Base-by-base conservation (phyloP, 495 filamentous ascomycete species). In the Podospora australis region DNA sequence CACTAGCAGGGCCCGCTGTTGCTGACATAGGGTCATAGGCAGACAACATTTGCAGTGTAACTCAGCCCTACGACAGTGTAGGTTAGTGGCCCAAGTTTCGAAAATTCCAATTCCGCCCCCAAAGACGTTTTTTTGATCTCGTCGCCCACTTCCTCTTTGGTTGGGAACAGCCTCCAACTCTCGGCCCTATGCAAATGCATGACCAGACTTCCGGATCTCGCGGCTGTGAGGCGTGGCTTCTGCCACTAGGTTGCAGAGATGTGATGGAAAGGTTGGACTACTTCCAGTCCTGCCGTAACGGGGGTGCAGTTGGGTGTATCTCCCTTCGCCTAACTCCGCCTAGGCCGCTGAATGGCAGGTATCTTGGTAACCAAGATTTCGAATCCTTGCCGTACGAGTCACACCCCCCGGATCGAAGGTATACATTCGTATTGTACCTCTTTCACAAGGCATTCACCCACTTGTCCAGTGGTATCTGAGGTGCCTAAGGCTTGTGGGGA, bases 21-120 rank as follows among this genome's bases (percentile, higher is more conserved):
- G 55, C 55, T 51, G 38, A 55, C 52, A 58, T 9, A 50, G 46
- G 47, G 43, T 24, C 39, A 46, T 39, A 48, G 52, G 49, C 49
- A 48, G 36, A 35, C 43, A 49, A 40, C 22, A 17, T 44, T 41
- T 21, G 48, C 23, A 20, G 14, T 19, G 17, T 32, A 38, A 21
- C 48, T 56, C 54, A 56, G 54, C 54, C 54, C 45, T 56, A 56
- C 38, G 32, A 29, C 6, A 36, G 32, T 36, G 32, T 36, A 36
- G 14, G 32, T 10, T 10, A 16, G 44, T 43, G 46, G 28, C 35
- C 35, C 4, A n/a, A 43, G 39, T 22, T 21, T 48, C 25, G n/a
- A 44, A 52, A 30, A 24, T 39, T 44, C 21, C 44, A 48, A 19
- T 17, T 41, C 20, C 29, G 26, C 28, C 39, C 48, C 35, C 40